A percentile compares a stretch with the other conserved stretches of the same genome.
Evolutionary conservation across 352 stramenopile genomes (phyloP).

Genomic region (Globisporangium emineosum): DNA sequence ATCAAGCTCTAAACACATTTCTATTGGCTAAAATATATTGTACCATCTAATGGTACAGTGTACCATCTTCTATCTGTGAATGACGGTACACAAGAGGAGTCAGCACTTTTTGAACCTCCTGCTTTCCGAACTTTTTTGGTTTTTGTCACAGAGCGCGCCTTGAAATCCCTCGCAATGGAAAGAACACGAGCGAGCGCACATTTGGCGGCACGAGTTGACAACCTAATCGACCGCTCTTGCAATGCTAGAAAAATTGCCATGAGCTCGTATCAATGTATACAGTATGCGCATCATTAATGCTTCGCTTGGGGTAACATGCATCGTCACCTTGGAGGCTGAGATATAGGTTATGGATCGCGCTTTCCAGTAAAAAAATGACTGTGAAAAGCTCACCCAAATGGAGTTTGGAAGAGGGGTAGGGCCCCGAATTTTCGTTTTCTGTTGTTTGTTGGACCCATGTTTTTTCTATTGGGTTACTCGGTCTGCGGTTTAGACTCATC

Average conservation of each 20-base stretch:
- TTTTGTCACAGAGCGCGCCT: neutral
- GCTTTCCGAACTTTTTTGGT: neutral
- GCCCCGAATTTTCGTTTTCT: neutral
- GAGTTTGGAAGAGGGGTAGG: neutral
- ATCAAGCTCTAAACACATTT: neutral
- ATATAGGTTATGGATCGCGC: neutral
- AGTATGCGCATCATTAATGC: too few relatives aligned
- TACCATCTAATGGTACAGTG: neutral
- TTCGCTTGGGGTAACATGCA: too few relatives aligned
- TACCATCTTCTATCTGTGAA: neutral
- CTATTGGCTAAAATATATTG: neutral
- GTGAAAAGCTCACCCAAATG: neutral
- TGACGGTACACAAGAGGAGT: neutral
- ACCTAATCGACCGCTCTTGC: neutral
- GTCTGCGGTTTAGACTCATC: neutral
- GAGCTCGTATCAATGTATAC: neutral
- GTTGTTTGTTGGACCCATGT: neutral
- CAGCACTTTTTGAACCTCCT: neutral
- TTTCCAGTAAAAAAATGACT: neutral
- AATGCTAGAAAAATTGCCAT: neutral
- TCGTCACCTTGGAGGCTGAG: too few relatives aligned
- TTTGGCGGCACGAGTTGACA: neutral
- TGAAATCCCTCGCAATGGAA: neutral
- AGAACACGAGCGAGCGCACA: neutral
- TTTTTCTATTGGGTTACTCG: neutral